A percentile compares a stretch with the other conserved stretches of the same genome.
These are phyloP conservation scores for Sarcodon sp. DNA, from an alignment of 768 basidiomycete species.

Conservation along the genomic window DNA sequence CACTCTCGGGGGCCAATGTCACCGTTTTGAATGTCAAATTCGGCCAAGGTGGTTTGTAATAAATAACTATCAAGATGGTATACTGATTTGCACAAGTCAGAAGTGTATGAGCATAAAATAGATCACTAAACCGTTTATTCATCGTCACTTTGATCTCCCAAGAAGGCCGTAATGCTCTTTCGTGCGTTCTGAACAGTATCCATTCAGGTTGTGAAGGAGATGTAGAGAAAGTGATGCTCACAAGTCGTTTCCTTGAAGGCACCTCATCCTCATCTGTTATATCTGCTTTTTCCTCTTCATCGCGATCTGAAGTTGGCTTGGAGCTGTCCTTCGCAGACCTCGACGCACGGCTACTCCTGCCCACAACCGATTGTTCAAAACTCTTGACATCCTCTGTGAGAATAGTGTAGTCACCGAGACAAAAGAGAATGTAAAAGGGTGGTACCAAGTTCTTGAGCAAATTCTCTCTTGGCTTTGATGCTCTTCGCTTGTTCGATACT, in stretches of 20 bases:
- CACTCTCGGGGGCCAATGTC: no score
- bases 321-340: constrained; percentile 6
- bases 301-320: constrained; percentile 7
- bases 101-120: no score
- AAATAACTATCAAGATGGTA: no score
- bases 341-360: constrained; percentile 13
- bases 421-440: constrained; percentile 3
- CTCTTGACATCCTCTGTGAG: constrained; percentile 59
- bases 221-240: constrained; percentile 10
- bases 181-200: constrained; percentile 23
- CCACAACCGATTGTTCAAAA: constrained; percentile 42
- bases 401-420: not conserved
- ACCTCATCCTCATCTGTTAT: constrained; percentile 20
- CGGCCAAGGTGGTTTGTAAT: no score
- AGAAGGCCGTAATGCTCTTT: constrained; percentile 57
- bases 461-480: constrained; percentile 61
- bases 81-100: no score
- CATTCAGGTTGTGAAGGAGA: not conserved
- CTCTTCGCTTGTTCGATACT: constrained; percentile 73
- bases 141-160: constrained; percentile 59
- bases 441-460: constrained; percentile 69
- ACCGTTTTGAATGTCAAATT: no score
- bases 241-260: constrained; percentile 28
- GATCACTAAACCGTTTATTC: constrained; percentile 19
- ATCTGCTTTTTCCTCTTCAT: constrained; percentile 18